Evolutionary conservation across 2,329 filamentous ascomycete species (phyloP), one percentile per base, ranked within the genome.

Genomic region (Didymosphaeria variabile): DNA sequence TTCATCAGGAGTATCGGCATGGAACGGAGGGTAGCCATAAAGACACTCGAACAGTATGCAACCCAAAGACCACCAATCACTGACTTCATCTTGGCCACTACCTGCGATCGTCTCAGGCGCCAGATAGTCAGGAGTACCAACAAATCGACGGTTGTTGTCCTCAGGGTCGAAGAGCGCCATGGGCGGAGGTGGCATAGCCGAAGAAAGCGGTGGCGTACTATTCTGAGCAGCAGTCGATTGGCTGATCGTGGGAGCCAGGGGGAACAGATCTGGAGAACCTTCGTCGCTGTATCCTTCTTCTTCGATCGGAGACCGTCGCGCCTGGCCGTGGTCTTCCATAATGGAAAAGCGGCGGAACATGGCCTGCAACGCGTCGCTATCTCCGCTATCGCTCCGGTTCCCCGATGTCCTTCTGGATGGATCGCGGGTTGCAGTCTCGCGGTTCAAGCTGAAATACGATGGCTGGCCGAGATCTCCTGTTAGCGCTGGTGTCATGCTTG

Each of bases 21-120:
- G 93, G 78, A 99, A 99, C 0, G 95, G 95, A 0, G 95, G 95
- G 60, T 92, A 90, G 0, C 95, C 95, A 73, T 92, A 98, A 2
- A 99, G 82, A 67, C 97, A 97, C 73, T 99, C 95, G 72, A 97
- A 99, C 79, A 98, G 83, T 69, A 99, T 98, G 77, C 96, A 99
- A 0, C 95, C 95, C n/a, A 99, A 86, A 23, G 95, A 98, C 95
- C 95, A 99, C 95, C 95, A 99, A 88, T 99, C 95, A 75, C 95
- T 98, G 68, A 94, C 95, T 78, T 98, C 94, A 73, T 99, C 95
- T 78, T 99, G 95, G 1, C 94, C 93, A 67, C 93, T 89, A 53
- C 96, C 95, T 67, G 93, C 94, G 74, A 99, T 97, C 0, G 96
- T 99, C 76, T 99, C 96, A 0, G 95, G 95, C 0, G 95, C 95